Conservation (phyloP, 1,284 basidiomycete genomes). For the Lignosus rhinocerotis region DNA sequence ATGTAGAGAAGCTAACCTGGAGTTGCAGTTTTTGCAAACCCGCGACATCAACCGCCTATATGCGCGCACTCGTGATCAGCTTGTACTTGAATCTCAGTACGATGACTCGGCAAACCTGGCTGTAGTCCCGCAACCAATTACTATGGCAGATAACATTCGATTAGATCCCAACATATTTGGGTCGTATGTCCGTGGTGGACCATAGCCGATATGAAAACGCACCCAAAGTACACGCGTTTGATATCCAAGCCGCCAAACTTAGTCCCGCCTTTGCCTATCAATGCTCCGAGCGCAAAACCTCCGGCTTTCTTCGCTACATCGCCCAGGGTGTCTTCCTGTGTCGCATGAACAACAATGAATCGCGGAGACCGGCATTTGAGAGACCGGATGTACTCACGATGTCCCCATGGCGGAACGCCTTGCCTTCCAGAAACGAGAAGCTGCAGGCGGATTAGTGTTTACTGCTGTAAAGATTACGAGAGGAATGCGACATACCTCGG, state of each 20-base stretch:
- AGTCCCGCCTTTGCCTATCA: slow-evolving; percentile 60
- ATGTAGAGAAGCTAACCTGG: slow-evolving; percentile 46
- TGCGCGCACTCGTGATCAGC: slow-evolving; percentile 4
- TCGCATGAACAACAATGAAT: slow-evolving; percentile 6
- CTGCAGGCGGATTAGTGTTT: slow-evolving; percentile 34
- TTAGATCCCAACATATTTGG: background rate
- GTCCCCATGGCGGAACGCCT: slow-evolving; percentile 84
- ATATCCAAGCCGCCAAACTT: slow-evolving; percentile 77
- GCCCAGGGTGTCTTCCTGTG: slow-evolving; percentile 67
- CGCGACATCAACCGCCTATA: slow-evolving; percentile 83
- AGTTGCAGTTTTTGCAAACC: slow-evolving; percentile 72
- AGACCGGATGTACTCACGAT: slow-evolving; percentile 53
- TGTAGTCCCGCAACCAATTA: slow-evolving; percentile 84
- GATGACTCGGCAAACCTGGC: slow-evolving; percentile 47
- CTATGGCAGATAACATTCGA: slow-evolving; percentile 33
- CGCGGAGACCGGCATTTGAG: background rate
- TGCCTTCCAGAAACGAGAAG: slow-evolving; percentile 75
- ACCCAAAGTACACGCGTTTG: slow-evolving; percentile 81
- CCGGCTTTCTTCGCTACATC: slow-evolving; percentile 66
- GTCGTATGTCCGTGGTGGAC: too few species aligned
- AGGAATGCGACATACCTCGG: slow-evolving; percentile 49
- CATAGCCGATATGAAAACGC: slow-evolving; percentile 23
- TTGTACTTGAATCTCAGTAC: background rate
- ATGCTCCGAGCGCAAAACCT: slow-evolving; percentile 58
- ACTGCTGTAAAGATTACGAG: background rate